Evolutionary conservation across 768 basidiomycete species (phyloP), one percentile per base, ranked within the genome.

Genomic region (Hericium coralloides): DNA sequence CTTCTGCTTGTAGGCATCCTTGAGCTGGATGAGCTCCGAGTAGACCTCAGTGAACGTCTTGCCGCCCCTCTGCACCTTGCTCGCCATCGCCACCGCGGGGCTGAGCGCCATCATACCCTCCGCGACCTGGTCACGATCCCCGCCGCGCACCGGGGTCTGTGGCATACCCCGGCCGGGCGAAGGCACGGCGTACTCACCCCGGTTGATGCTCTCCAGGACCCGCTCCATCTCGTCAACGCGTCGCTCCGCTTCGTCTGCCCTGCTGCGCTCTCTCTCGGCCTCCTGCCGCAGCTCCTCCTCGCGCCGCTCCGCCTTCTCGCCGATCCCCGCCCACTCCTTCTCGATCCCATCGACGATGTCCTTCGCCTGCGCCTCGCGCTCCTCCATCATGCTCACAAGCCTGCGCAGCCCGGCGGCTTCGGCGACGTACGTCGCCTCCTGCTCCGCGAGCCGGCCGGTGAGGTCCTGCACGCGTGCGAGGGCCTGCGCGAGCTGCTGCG

Each of bases 1-100:
- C 70, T 92, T 91, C 68, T 76, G 79, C 18, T 82, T 79, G 55
- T 84, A 84, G 31, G 93, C 89, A 23, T 90, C 89, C 68, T 97
- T 87, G 41, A 95, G 78, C 55, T 82, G 80, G 38, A 95, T 84
- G 62, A 92, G 92, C 66, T 97, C 92, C 15, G 89, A 80, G 68
- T 97, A 98, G 20, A 98, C 86, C 65, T 97, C 90, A 0, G 95
- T 95, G 72, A 95, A 95, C 1, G 89, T 89, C 77, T 89, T 90
- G 26, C 90, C 92, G 25, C 76, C 81, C 68, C 82, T 84, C 73
- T 94, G 92, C 20, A 86, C 81, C 59, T 78, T 82, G 71, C 85
- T 85, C 7, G 87, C 92, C 74, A 95, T 83, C 4, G 88, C 86
- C 12, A 95, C 89, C 0, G 94, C 91, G 1, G 95, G 92, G 65